phyloP scores from a whole-genome alignment of 768 basidiomycete species.

The Boletus pseudo-olivaceus region DNA sequence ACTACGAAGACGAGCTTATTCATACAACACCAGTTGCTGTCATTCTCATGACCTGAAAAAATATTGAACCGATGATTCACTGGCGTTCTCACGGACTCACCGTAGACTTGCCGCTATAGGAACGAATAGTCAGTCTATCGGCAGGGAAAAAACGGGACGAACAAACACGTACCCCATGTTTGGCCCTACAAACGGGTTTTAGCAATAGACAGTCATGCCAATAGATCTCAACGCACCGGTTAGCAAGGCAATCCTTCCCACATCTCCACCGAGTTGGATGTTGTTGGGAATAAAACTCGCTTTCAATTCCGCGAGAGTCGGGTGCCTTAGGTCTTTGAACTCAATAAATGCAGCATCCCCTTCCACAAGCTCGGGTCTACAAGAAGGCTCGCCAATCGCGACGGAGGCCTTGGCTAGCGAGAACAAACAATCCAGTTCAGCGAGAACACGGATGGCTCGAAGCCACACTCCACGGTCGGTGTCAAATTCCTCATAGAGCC shows the following conservation, averaged over 20 bases:
- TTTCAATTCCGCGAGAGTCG: slow-evolving; percentile 66
- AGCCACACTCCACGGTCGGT: slow-evolving; percentile 77
- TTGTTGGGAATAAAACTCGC: slow-evolving; percentile 92
- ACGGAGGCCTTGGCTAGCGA: slow-evolving; percentile 84
- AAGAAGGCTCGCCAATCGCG: slow-evolving; percentile 92
- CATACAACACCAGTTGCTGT: slow-evolving; percentile 87
- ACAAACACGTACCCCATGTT: slow-evolving; percentile 74
- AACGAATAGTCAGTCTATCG: background rate
- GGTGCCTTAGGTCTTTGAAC: slow-evolving; percentile 88
- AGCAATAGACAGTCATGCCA: background rate
- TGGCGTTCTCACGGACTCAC: slow-evolving; percentile 31
- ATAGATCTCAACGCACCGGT: slow-evolving; percentile 56
- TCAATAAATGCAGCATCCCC: slow-evolving; percentile 77
- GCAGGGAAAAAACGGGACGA: background rate
- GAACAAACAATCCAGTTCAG: slow-evolving; percentile 95
- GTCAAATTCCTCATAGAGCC: slow-evolving; percentile 80
- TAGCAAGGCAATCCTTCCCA: slow-evolving; percentile 74
- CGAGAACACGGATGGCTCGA: slow-evolving; percentile 77
- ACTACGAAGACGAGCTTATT: background rate
- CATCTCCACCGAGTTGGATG: slow-evolving; percentile 76
- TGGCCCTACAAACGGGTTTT: slow-evolving; percentile 47
- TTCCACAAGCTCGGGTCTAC: slow-evolving; percentile 85
- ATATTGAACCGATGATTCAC: background rate
- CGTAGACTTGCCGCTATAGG: slow-evolving; percentile 69
- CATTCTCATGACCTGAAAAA: slow-evolving; percentile 79